Base-by-base conservation (phyloP, 2,329 filamentous ascomycete genomes). In the Bipolaris gigantea region DNA sequence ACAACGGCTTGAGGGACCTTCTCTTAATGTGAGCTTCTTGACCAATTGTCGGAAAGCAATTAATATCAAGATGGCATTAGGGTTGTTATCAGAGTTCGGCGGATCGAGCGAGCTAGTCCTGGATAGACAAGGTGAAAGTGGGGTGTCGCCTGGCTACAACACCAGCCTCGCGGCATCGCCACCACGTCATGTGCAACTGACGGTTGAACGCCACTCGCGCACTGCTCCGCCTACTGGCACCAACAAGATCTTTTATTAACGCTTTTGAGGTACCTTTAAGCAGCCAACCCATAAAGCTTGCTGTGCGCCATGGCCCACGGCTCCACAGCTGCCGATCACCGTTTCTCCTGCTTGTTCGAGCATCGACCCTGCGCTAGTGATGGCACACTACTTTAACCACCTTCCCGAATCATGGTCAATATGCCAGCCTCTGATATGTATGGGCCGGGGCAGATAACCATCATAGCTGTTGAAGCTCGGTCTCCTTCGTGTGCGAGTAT, bases 321-420 rank as follows among this genome's bases (percentile, higher is more conserved):
- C 48, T 50, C 55, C 56, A 50, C 52, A 51, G 16, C 44, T 49
- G 59, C 52, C 54, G 61, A 66, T 67, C 58, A 47, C 49, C 52
- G 39, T 50, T 21, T 58, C 65, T 63, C 66, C 66, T 71, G 59
- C 67, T 67, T 19, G 15, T 57, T 70, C 30, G 40, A 65, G 67
- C 45, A 48, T 54, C 51, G 33, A 46, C 32, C 33, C 39, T 44
- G 42, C 41, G n/a, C 38, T 59, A 47, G 41, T 49, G 51, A 48
- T 39, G 57, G 43, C 48, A 54, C 47, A 48, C 53, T 60, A 51
- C 55, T 52, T 56, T 58, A 60, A 52, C 60, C 57, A 69, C 67
- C 66, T 71, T 66, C 67, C 66, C 39, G 39, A 69, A 65, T 44
- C 48, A 66, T 55, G 54, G 52, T 15, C 19, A 13, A 19, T 52